Base-by-base conservation (phyloP, 225 moss, liverwort and hornwort species). In the Physcomitrium patens region DNA sequence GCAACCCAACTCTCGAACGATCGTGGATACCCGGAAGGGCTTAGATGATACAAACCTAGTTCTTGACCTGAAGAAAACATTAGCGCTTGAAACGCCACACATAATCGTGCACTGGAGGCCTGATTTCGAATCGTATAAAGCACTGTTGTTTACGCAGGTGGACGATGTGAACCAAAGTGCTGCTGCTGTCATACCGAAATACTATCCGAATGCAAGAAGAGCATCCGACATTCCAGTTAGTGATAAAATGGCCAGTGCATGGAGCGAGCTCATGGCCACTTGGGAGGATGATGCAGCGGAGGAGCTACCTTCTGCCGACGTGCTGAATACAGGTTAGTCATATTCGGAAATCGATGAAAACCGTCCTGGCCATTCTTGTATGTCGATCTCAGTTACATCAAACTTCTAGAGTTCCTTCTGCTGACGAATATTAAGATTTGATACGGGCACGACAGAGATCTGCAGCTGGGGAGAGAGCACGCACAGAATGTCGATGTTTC, bases 61-160 rank as follows among this genome's bases (percentile, higher is more conserved):
- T 20, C 37, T 55, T 14, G 82, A 85, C 18, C 11, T 87, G n/a
- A 77, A n/a, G 47, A 60, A 31, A 18, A 76, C 82, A 17, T 45
- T 85, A 81, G 24, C 79, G 46, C 46, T 47, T 22, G 52, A 81
- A 44, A 83, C 83, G 3, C 83, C 85, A 18, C 70, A 81, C 47
- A 37, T 80, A 44, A 61, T 90, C 12, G n/a, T 76, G 15, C 24
- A 24, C 51, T 87, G 86, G 86, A 68, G 73, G 67, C 86, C 86
- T 7, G 86, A 87, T 44, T 76, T 87, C 27, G 62, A 57, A 8
- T 57, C 15, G 47, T 87, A 83, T 23, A 62, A 69, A 46, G 71
- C 72, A 10, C 3, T 17, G 8, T 16, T 62, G 41, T 81, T 24
- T 75, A 76, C 44, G 68, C 67, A 59, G 2, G 64, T 78, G 16